These are phyloP conservation scores for Calonectria montana DNA, from an alignment of 2,329 filamentous ascomycete genomes.

Conservation along the genomic window DNA sequence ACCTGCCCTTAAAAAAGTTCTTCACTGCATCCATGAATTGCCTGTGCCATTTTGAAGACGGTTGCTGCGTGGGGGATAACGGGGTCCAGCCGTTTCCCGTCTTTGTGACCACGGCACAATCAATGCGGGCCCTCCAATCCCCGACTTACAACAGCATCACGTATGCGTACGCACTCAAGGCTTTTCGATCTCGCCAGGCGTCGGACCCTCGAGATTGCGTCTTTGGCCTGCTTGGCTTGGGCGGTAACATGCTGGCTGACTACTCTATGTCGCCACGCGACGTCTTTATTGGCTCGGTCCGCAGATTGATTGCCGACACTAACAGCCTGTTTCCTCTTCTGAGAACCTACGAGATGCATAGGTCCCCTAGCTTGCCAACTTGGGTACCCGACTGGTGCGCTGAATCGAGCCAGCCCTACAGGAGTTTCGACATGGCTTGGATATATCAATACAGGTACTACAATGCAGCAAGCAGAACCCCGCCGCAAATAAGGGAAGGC, in stretches of 20 bases:
- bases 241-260: neutral
- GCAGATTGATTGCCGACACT: neutral
- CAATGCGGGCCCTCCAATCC: neutral
- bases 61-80: neutral
- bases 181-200: neutral
- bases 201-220: neutral
- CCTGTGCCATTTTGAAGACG: neutral
- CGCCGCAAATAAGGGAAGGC: neutral
- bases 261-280: neutral
- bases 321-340: neutral
- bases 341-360: neutral
- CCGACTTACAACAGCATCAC: neutral
- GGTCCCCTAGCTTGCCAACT: neutral
- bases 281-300: neutral
- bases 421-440: neutral
- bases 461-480: neutral
- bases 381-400: neutral
- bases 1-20: neutral
- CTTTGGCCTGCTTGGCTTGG: neutral
- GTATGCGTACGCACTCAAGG: neutral
- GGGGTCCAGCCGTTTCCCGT: neutral
- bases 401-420: neutral
- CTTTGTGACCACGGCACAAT: neutral
- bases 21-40: neutral
- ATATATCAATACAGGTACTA: constrained; percentile 2